Evolutionary conservation across 1,284 basidiomycete genomes (phyloP).

Genomic region (Ceratobasidium sp.): DNA sequence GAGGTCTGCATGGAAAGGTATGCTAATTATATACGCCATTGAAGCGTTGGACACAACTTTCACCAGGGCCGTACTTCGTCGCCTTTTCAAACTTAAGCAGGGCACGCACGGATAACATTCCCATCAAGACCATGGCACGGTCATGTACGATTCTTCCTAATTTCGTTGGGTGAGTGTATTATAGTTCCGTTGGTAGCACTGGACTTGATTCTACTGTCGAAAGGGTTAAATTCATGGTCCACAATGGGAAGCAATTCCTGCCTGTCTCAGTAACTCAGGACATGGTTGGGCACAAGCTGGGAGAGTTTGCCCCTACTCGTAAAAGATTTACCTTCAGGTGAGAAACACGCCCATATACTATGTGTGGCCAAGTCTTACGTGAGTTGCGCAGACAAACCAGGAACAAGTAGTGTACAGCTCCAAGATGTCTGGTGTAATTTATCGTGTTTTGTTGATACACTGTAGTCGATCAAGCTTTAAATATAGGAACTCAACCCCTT

Average conservation of each 20-base stretch:
- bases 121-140: conserved; percentile 90
- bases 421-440: conserved; percentile 14
- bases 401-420: conserved; percentile 53
- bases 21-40: conserved; percentile 40
- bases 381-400: conserved; percentile 53
- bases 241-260: conserved; percentile 92
- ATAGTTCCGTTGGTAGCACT: neutral
- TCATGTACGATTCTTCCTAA: conserved; percentile 94
- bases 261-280: conserved; percentile 92
- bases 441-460: conserved; percentile 11
- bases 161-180: conserved; percentile 80
- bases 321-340: conserved; percentile 79
- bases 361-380: conserved; percentile 12
- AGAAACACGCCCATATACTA: conserved; percentile 53
- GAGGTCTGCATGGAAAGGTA: conserved; percentile 61
- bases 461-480: neutral
- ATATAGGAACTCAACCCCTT: neutral
- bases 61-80: conserved; percentile 92
- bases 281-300: conserved; percentile 98
- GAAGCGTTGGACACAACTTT: neutral
- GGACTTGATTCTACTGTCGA: conserved; percentile 32
- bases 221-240: conserved; percentile 88
- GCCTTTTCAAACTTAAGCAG: conserved; percentile 91
- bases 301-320: conserved; percentile 92
- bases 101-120: conserved; percentile 82